Conservation (phyloP, 2,329 filamentous ascomycete genomes). For the Podosphaera aphanis region DNA sequence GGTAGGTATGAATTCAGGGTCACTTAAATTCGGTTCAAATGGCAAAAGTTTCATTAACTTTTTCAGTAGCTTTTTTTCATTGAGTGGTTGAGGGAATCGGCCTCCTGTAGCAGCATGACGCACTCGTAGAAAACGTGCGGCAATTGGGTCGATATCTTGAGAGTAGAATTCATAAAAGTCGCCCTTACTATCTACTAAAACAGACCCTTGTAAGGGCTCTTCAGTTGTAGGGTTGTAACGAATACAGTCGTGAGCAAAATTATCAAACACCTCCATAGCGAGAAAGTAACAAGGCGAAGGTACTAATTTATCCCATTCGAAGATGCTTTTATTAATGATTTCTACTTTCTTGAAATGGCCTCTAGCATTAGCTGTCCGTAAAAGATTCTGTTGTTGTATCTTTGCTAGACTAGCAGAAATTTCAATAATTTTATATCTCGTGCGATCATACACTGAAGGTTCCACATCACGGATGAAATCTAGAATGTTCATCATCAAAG, state of each 20-base stretch:
- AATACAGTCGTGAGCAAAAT: constrained; percentile 85
- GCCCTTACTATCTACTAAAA: constrained; percentile 62
- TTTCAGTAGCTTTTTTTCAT: constrained; percentile 30
- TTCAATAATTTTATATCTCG: constrained; percentile 86
- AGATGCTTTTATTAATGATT: constrained; percentile 85
- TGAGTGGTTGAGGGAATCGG: constrained; percentile 35
- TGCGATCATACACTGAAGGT: constrained; percentile 79
- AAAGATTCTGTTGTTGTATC: constrained; percentile 50
- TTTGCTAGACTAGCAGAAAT: constrained; percentile 64
- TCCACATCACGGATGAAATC: constrained; percentile 84
- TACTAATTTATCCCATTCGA: constrained; percentile 79
- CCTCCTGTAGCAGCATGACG: constrained; percentile 50
- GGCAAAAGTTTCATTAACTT: constrained; percentile 41
- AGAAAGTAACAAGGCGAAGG: constrained; percentile 91
- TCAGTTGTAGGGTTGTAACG: constrained; percentile 72
- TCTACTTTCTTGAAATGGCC: constrained; percentile 72
- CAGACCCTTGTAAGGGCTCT: constrained; percentile 64
- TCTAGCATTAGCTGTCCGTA: constrained; percentile 38
- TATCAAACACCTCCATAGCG: constrained; percentile 94
- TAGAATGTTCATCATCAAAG: constrained; percentile 91
- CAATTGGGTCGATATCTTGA: constrained; percentile 56
- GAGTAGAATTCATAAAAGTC: constrained; percentile 94
- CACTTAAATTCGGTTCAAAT: constrained; percentile 50
- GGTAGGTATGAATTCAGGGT: constrained; percentile 83
- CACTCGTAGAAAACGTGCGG: constrained; percentile 61